A percentile compares a stretch with the other conserved stretches of the same genome.
Conservation (phyloP, 1,284 basidiomycete species). For the Moesziomyces parantarcticus region DNA sequence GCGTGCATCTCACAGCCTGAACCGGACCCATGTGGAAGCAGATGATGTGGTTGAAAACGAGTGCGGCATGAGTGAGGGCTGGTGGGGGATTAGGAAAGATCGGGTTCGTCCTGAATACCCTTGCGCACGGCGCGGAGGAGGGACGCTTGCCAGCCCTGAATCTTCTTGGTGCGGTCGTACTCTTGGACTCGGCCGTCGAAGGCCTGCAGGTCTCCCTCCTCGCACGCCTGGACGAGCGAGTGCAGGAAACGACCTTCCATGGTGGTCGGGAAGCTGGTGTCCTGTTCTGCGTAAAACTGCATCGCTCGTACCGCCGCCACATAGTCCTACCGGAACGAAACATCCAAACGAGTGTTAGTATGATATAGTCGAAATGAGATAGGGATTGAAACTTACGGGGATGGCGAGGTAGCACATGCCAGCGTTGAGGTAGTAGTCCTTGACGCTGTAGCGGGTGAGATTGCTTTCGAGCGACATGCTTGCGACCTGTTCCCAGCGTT, state of each 20-base stretch:
- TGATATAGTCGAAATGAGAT: neutral
- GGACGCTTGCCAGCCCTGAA: conserved; percentile 64
- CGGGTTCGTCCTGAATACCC: conserved; percentile 63
- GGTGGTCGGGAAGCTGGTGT: conserved; percentile 64
- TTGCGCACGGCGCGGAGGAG: conserved; percentile 61
- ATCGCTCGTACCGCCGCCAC: conserved; percentile 64
- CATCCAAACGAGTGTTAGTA: neutral
- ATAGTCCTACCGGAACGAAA: conserved; percentile 59
- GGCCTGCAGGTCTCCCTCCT: conserved; percentile 60
- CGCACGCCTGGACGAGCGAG: conserved; percentile 59
- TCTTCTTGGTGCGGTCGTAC: conserved; percentile 64
- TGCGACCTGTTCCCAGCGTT: conserved; percentile 89
- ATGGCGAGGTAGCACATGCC: conserved; percentile 89
- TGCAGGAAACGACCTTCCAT: conserved; percentile 66
- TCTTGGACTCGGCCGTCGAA: conserved; percentile 62
- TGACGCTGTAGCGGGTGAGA: conserved; percentile 97
- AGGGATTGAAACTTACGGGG: conserved; percentile 73
- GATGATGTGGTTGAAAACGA: neutral
- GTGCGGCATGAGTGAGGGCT: neutral
- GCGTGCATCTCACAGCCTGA: no score
- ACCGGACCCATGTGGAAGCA: no score
- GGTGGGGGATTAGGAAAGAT: conserved; percentile 49
- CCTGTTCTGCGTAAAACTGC: conserved; percentile 66
- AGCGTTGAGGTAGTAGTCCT: conserved; percentile 94
- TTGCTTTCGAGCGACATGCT: conserved; percentile 82